phyloP scores from a whole-genome alignment of 371 early-diverging fungal genomes.

The Batkoa obscura region DNA sequence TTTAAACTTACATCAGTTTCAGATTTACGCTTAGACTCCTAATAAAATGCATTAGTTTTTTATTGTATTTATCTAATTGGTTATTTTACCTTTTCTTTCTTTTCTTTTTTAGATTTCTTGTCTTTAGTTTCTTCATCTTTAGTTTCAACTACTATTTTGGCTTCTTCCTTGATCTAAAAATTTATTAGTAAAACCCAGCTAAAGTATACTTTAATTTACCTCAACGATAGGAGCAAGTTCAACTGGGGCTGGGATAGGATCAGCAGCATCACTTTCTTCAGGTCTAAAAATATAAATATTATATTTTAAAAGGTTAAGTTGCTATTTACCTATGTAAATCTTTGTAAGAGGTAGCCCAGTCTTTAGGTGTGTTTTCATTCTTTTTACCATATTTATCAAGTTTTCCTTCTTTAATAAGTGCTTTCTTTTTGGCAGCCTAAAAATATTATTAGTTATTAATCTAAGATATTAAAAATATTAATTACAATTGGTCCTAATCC shows the following conservation, averaged over 20 bases:
- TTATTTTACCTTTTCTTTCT: neutral
- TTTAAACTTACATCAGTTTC: too few relatives aligned
- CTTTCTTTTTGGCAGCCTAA: conserved; percentile 90
- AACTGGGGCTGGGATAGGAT: neutral
- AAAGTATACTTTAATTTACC: too few relatives aligned
- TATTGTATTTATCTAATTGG: too few relatives aligned
- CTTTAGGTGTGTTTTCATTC: conserved; percentile 59
- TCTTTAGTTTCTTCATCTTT: conserved; percentile 7
- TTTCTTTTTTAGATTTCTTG: conserved; percentile 6
- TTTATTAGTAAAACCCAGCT: too few relatives aligned
- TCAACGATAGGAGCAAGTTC: neutral
- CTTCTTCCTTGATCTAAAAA: conserved; percentile 1
- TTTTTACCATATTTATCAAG: conserved; percentile 88
- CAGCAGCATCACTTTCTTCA: conserved; percentile 1
- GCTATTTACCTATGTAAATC: conserved; percentile 18
- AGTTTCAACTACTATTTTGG: conserved; percentile 2
- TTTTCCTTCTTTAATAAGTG: conserved; percentile 88
- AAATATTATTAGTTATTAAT: neutral
- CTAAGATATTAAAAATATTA: neutral
- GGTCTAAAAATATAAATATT: too few relatives aligned
- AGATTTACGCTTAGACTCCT: too few relatives aligned
- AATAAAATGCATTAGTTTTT: too few relatives aligned
- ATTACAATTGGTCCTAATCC: conserved; percentile 74
- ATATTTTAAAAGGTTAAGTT: too few relatives aligned
- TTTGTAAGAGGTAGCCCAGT: conserved; percentile 46